A percentile compares a stretch with the other conserved stretches of the same genome.
Evolutionary conservation across 306 rosid genomes (phyloP).

Genomic region (Medicago lupulina): DNA sequence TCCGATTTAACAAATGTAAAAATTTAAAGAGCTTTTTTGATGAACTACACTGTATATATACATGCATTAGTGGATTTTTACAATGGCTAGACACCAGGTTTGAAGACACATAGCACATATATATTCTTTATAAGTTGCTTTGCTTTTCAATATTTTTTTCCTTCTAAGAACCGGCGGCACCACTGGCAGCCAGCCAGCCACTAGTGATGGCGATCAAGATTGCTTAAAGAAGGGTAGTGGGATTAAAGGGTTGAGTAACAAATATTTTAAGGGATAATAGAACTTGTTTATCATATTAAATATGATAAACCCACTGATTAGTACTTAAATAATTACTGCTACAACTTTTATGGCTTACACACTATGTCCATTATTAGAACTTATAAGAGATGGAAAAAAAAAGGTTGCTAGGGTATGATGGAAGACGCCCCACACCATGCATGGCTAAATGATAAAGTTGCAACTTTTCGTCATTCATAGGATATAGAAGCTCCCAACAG

Average conservation of each 20-base stretch:
- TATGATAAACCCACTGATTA: neutral
- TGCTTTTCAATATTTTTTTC: neutral
- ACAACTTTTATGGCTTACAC: neutral
- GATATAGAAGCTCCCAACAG: no score
- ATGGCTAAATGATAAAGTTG: no score
- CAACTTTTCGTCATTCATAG: no score
- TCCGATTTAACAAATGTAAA: no score
- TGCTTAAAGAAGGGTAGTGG: neutral
- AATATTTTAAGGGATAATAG: neutral
- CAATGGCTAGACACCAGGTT: neutral
- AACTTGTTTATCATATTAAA: neutral
- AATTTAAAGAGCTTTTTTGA: no score
- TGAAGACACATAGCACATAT: neutral
- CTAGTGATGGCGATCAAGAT: neutral
- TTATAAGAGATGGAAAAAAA: neutral
- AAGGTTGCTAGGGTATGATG: no score
- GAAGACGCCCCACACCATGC: no score
- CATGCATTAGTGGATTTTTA: neutral
- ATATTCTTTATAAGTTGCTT: neutral
- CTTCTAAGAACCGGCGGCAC: neutral
- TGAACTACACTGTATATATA: no score
- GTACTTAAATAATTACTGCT: neutral
- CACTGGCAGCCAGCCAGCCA: conserved; percentile 8
- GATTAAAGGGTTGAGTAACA: neutral
- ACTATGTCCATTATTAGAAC: neutral